Percentiles rank a stretch among this genome's conserved stretches.
These are phyloP conservation scores for Alternaria sp. DNA, from an alignment of 2,329 filamentous ascomycete genomes.

Conservation along the genomic window DNA sequence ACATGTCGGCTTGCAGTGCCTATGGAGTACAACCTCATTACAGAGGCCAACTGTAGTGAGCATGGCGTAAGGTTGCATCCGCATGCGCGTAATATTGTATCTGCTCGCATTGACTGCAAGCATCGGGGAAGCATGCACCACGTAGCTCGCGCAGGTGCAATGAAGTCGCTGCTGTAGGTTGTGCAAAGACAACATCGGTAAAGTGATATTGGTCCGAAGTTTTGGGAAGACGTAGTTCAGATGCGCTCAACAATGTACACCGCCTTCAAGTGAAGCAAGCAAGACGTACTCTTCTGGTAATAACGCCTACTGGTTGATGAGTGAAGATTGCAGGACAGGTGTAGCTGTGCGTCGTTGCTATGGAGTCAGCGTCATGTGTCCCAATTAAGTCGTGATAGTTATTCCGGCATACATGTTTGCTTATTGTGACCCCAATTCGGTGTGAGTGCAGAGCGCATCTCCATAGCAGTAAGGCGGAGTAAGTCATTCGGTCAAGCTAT, in stretches of 20 bases:
- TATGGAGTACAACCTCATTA: not conserved
- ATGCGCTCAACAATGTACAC: not conserved
- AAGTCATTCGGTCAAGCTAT: not conserved
- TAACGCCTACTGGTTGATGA: not conserved
- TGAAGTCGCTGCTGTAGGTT: not conserved
- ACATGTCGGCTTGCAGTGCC: not conserved
- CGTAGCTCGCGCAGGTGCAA: not conserved
- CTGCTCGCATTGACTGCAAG: not conserved
- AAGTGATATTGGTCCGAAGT: not conserved
- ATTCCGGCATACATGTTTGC: not conserved
- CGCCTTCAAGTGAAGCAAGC: not conserved
- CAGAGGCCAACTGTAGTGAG: not conserved
- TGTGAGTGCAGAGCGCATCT: not conserved
- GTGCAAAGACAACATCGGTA: not conserved
- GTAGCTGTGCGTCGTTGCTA: not conserved
- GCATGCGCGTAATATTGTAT: not conserved
- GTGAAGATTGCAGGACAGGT: not conserved
- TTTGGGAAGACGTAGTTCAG: not conserved
- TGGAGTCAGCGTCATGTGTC: not conserved
- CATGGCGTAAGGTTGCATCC: slow-evolving; percentile 13
- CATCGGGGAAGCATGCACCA: not conserved
- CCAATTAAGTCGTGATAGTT: not conserved
- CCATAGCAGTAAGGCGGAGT: not conserved
- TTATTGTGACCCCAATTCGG: not conserved
- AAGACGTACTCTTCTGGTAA: not conserved